These are phyloP conservation scores for Arthroderma sp. DNA, from an alignment of 2,329 filamentous ascomycete genomes.

Conservation along the genomic window DNA sequence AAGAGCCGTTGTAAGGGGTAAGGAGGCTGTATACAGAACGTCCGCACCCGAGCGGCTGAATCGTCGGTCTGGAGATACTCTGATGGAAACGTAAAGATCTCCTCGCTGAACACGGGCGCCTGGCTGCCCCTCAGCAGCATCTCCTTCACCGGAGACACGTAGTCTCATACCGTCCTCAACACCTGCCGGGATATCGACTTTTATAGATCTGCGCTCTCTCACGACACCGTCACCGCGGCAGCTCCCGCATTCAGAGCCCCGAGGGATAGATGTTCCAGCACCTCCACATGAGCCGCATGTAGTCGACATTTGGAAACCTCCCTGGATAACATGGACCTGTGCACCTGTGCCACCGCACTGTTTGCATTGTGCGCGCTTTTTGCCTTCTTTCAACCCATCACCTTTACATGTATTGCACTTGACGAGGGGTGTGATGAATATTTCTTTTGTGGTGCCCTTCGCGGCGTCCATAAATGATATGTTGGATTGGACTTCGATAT, in stretches of 20 bases:
- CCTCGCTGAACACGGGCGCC: slow-evolving; percentile 57
- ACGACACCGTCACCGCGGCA: slow-evolving; percentile 77
- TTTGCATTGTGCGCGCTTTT: slow-evolving; percentile 59
- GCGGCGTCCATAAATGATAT: slow-evolving; percentile 95
- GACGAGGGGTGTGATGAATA: slow-evolving; percentile 68
- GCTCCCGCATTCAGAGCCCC: slow-evolving; percentile 63
- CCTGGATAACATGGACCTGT: slow-evolving; percentile 75
- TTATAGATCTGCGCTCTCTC: slow-evolving; percentile 69
- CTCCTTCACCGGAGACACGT: slow-evolving; percentile 71
- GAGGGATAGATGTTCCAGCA: slow-evolving; percentile 60
- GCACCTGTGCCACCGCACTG: slow-evolving; percentile 77
- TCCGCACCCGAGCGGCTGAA: slow-evolving; percentile 82
- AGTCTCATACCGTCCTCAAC: slow-evolving; percentile 95
- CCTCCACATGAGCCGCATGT: slow-evolving; percentile 75
- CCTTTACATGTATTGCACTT: slow-evolving; percentile 74
- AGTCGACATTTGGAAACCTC: slow-evolving; percentile 90
- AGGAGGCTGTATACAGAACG: slow-evolving; percentile 79
- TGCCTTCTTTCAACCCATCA: slow-evolving; percentile 69
- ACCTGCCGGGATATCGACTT: slow-evolving; percentile 82
- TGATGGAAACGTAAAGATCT: slow-evolving; percentile 82
- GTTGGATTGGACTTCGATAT: slow-evolving; percentile 85
- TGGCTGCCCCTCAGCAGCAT: slow-evolving; percentile 58
- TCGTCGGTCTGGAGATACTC: slow-evolving; percentile 76
- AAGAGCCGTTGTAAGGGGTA: slow-evolving; percentile 84
- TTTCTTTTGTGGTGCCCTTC: slow-evolving; percentile 79